Conservation (phyloP, 148 eudicot species). For the Persicaria tinctoria region DNA sequence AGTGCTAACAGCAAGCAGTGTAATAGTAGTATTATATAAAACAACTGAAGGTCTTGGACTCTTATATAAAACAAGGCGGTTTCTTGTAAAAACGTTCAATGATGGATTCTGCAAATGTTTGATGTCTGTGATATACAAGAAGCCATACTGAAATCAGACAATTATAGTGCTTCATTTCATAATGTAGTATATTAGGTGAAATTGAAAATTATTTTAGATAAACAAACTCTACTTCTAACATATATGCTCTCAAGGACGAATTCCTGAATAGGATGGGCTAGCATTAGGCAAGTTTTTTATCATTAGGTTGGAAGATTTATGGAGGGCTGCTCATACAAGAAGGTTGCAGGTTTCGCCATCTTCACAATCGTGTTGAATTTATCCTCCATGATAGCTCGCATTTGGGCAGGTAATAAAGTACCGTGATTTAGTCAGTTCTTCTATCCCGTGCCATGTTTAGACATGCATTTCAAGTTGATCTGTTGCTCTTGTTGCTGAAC, state of each 20-base stretch:
- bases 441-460: too few relatives aligned
- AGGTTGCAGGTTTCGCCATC: conserved; percentile 51
- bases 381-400: conserved; percentile 48
- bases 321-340: conserved; percentile 76
- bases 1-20: background rate
- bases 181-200: background rate
- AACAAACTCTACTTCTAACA: background rate
- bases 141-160: background rate
- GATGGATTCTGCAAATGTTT: background rate
- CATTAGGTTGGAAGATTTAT: conserved; percentile 50
- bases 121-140: background rate
- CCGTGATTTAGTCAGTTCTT: too few relatives aligned
- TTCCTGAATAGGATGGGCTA: background rate
- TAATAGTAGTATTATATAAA: background rate
- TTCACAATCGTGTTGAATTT: conserved; percentile 66
- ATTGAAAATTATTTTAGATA: background rate
- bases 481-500: too few relatives aligned
- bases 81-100: background rate
- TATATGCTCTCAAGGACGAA: background rate
- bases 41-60: background rate
- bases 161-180: background rate
- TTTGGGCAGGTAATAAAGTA: conserved; percentile 56
- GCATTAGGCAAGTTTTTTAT: conserved; percentile 56
- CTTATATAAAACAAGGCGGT: background rate
- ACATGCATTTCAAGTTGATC: too few relatives aligned